phyloP scores from a whole-genome alignment of 768 basidiomycete species.

The Royoungia palumana region DNA sequence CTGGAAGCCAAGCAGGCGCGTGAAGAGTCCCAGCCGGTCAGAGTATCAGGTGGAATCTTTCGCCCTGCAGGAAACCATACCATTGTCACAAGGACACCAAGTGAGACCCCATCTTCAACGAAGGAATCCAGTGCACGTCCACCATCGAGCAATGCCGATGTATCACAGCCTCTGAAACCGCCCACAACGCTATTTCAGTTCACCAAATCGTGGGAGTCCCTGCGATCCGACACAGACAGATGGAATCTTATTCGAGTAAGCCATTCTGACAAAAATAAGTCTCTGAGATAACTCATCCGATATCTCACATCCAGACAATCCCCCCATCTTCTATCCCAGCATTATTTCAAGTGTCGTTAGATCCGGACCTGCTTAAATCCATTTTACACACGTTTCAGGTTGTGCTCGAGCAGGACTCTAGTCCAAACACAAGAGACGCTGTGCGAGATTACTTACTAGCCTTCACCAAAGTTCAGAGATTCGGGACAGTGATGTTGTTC shows the following conservation, averaged over 20 bases:
- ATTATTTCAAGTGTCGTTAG: conserved; percentile 69
- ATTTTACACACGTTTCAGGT: conserved; percentile 51
- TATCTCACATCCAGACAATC: conserved; percentile 42
- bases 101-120: conserved; percentile 2
- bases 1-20: conserved; percentile 57
- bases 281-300: background rate
- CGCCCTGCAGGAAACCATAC: conserved; percentile 58
- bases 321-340: conserved; percentile 52
- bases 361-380: conserved; percentile 57
- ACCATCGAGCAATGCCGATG: conserved; percentile 1
- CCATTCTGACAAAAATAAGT: conserved; percentile 8
- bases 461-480: conserved; percentile 57
- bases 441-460: conserved; percentile 49
- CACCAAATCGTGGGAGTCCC: conserved; percentile 52
- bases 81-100: conserved; percentile 43
- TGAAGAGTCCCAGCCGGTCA: conserved; percentile 41
- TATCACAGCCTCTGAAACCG: conserved; percentile 21
- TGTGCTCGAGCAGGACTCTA: conserved; percentile 23
- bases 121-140: conserved; percentile 2
- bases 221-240: conserved; percentile 39
- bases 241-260: conserved; percentile 62
- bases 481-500: conserved; percentile 61
- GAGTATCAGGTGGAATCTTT: conserved; percentile 72
- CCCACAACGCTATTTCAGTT: conserved; percentile 60
- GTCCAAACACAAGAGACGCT: conserved; percentile 11